These are phyloP conservation scores for Hansfordia pulvinata DNA, from an alignment of 2,329 filamentous ascomycete species.

Conservation along the genomic window DNA sequence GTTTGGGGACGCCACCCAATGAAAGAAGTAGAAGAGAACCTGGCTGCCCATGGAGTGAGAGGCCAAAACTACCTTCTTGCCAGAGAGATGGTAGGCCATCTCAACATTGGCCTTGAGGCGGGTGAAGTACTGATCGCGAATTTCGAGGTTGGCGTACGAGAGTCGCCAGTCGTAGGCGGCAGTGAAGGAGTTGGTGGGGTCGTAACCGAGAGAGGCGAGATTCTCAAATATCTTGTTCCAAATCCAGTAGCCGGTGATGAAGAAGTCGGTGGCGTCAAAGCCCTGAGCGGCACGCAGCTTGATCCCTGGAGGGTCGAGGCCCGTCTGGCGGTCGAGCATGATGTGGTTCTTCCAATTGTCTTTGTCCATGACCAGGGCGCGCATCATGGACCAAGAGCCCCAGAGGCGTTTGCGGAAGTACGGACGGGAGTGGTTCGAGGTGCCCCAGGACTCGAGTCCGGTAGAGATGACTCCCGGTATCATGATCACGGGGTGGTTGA, in stretches of 20 bases:
- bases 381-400: conserved; percentile 99
- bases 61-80: conserved; percentile 70
- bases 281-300: conserved; percentile 90
- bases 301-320: conserved; percentile 77
- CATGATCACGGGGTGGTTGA: conserved; percentile 88
- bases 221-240: conserved; percentile 99
- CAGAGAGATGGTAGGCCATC: conserved; percentile 57
- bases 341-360: conserved; percentile 91
- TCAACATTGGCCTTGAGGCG: conserved; percentile 85
- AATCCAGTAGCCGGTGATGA: conserved; percentile 88
- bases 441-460: conserved; percentile 93
- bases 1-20: conserved; percentile 65
- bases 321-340: conserved; percentile 87
- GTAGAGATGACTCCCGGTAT: conserved; percentile 96
- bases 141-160: conserved; percentile 79
- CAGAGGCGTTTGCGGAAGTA: conserved; percentile 93
- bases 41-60: conserved; percentile 98
- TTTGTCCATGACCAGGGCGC: conserved; percentile 83
- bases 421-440: conserved; percentile 65
- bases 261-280: conserved; percentile 96
- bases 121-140: conserved; percentile 87
- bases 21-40: conserved; percentile 75
- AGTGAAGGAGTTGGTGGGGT: conserved; percentile 63
- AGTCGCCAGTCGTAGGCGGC: conserved; percentile 84
- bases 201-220: conserved; percentile 87